Conservation (phyloP, 805 yeast genomes). For the Kodamaea hsintzibuensis region DNA sequence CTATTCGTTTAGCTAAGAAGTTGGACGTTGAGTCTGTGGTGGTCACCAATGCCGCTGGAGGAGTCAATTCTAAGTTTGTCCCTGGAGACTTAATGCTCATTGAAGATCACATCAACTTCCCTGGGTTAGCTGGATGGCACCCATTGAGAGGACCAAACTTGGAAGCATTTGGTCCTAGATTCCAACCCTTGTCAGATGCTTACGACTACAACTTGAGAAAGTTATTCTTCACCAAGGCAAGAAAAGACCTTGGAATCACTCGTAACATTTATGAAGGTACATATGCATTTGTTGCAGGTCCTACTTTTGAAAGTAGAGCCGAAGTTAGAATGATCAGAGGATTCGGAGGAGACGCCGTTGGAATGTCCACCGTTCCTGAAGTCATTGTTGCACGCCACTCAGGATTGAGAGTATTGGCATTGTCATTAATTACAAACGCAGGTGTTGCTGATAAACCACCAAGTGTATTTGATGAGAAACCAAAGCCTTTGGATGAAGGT, state of each 20-base stretch:
- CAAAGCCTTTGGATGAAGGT: constrained; percentile 60
- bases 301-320: constrained; percentile 90
- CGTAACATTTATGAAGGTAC: constrained; percentile 84
- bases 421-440: constrained; percentile 83
- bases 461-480: constrained; percentile 58
- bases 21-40: constrained; percentile 64
- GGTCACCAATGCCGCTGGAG: constrained; percentile 98
- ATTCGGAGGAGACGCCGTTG: constrained; percentile 91
- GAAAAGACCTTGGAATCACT: constrained; percentile 42
- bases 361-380: constrained; percentile 98
- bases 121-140: constrained; percentile 87
- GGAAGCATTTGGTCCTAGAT: constrained; percentile 79
- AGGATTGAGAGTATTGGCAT: constrained; percentile 78
- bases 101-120: constrained; percentile 84
- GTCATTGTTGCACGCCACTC: constrained; percentile 89
- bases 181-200: constrained; percentile 86
- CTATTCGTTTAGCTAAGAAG: constrained; percentile 70
- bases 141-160: constrained; percentile 88
- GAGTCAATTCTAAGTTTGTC: constrained; percentile 60
- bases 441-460: constrained; percentile 73
- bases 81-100: constrained; percentile 93
- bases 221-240: constrained; percentile 55
- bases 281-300: constrained; percentile 85
- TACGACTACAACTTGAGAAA: constrained; percentile 74
- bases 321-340: constrained; percentile 74